phyloP scores from a whole-genome alignment of 306 rosid genomes.

The Lagenaria siceraria region DNA sequence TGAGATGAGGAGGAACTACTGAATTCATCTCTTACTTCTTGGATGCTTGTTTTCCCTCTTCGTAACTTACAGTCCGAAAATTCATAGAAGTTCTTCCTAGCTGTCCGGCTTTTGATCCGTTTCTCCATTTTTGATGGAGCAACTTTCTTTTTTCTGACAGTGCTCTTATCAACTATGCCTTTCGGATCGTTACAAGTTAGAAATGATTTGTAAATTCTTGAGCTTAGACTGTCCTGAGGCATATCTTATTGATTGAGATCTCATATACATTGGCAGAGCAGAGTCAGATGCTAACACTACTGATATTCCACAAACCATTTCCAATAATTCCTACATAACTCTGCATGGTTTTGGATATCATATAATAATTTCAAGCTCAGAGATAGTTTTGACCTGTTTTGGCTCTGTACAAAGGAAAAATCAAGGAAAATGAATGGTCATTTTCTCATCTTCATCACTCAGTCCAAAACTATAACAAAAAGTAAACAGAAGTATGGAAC shows the following conservation, averaged over 20 bases:
- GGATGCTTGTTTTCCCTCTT: neutral
- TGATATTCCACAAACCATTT: neutral
- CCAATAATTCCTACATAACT: neutral
- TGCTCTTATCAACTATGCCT: slow-evolving; percentile 71
- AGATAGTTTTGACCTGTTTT: neutral
- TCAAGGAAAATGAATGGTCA: neutral
- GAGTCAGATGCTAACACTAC: neutral
- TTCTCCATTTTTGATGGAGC: slow-evolving; percentile 38
- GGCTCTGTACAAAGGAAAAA: neutral
- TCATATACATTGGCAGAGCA: slow-evolving; percentile 6
- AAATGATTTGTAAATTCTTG: slow-evolving; percentile 64
- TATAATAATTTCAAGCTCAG: neutral
- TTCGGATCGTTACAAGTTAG: slow-evolving; percentile 80
- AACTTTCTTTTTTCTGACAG: slow-evolving; percentile 41
- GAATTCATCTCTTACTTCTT: slow-evolving; percentile 20
- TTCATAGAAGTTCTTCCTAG: slow-evolving; percentile 19
- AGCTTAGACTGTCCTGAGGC: slow-evolving; percentile 40
- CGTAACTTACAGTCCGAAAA: slow-evolving; percentile 4
- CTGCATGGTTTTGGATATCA: slow-evolving; percentile 1
- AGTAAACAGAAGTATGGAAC: neutral
- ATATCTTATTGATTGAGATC: slow-evolving; percentile 44
- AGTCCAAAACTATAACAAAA: neutral
- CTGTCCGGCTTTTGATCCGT: slow-evolving; percentile 25
- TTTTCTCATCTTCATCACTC: neutral
- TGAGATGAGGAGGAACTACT: slow-evolving; percentile 47